These are phyloP conservation scores for Suillus placidus DNA, from an alignment of 768 basidiomycete species.

Conservation along the genomic window DNA sequence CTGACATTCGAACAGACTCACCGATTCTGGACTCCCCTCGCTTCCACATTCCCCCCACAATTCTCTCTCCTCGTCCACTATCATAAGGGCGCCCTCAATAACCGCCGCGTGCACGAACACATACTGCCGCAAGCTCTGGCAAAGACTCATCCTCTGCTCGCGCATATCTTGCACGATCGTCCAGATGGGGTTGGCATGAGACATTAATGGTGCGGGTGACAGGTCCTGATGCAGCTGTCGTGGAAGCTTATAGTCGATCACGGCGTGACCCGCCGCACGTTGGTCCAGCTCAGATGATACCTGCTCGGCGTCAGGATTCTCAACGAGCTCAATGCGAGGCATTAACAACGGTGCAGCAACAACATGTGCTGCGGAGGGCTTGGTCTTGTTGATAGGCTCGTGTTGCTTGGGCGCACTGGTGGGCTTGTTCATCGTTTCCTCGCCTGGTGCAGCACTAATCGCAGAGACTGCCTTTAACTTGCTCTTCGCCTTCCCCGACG, in stretches of 20 bases:
- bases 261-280: conserved; percentile 15
- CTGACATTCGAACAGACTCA: conserved; percentile 10
- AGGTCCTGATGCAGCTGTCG: conserved; percentile 54
- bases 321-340: conserved; percentile 7
- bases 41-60: conserved; percentile 30
- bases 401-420: conserved; percentile 1
- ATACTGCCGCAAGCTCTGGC: conserved; percentile 93
- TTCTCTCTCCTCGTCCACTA: conserved; percentile 72
- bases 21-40: conserved; percentile 22
- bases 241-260: conserved; percentile 64
- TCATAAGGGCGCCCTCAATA: conserved; percentile 76
- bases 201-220: conserved; percentile 62
- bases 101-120: conserved; percentile 90
- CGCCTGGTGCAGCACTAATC: background rate
- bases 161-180: conserved; percentile 91
- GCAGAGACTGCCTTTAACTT: background rate
- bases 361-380: background rate
- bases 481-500: background rate
- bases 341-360: background rate
- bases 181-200: conserved; percentile 76
- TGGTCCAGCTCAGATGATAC: conserved; percentile 16
- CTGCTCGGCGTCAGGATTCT: background rate
- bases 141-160: conserved; percentile 94
- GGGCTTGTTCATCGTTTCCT: conserved; percentile 6
- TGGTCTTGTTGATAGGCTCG: conserved; percentile 5